Evolutionary conservation across 73 alveolate species (phyloP).

Genomic region (Paramecium octaurelia): DNA sequence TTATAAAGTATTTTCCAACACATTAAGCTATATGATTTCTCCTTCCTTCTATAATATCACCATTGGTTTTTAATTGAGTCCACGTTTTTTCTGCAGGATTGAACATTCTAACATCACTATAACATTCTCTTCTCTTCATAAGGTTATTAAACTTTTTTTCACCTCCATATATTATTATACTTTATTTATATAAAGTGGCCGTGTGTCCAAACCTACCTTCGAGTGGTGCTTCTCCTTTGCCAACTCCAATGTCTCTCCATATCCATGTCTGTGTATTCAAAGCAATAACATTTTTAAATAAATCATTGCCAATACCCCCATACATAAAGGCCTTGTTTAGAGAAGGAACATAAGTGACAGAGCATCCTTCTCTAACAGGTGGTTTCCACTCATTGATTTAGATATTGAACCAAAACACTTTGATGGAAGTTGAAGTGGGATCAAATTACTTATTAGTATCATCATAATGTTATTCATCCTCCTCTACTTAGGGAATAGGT

Average conservation of each 20-base stretch:
- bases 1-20: slow-evolving; percentile 22
- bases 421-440: not conserved
- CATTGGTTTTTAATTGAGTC: slow-evolving; percentile 23
- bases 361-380: slow-evolving; percentile 47
- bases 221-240: not conserved
- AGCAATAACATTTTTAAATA: slow-evolving; percentile 31
- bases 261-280: slow-evolving; percentile 46
- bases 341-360: slow-evolving; percentile 38
- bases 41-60: slow-evolving; percentile 58
- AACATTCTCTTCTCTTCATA: slow-evolving; percentile 52
- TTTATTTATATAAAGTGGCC: slow-evolving; percentile 26
- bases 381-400: slow-evolving; percentile 59
- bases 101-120: slow-evolving; percentile 49
- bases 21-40: slow-evolving; percentile 58
- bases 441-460: not conserved
- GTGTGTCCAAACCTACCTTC: slow-evolving; percentile 66
- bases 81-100: slow-evolving; percentile 5
- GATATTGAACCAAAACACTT: slow-evolving; percentile 50
- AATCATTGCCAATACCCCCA: slow-evolving; percentile 62
- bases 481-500: not conserved
- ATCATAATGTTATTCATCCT: not conserved
- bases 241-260: slow-evolving; percentile 50
- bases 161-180: slow-evolving; percentile 49
- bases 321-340: slow-evolving; percentile 30
- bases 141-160: slow-evolving; percentile 50